These are phyloP conservation scores for Cruciata laevipes DNA, from an alignment of 257 asterid species.

Conservation along the genomic window DNA sequence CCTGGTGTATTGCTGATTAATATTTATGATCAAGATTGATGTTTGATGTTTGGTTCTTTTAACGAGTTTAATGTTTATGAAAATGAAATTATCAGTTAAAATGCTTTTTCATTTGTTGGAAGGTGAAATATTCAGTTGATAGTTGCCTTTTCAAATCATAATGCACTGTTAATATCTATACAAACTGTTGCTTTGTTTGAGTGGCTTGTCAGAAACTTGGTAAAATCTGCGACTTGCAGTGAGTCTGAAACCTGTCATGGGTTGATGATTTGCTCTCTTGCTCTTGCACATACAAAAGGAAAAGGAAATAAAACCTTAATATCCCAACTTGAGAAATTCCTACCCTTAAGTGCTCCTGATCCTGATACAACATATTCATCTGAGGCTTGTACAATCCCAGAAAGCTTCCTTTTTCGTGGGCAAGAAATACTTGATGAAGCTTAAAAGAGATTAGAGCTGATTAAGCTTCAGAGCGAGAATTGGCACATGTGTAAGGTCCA, in stretches of 20 bases:
- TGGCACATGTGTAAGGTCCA: too few species aligned
- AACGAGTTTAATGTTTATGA: too few species aligned
- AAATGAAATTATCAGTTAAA: too few species aligned
- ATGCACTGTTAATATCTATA: background rate
- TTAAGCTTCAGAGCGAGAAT: background rate
- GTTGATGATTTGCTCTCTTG: slow-evolving; percentile 35
- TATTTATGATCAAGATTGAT: background rate
- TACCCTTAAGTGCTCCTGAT: background rate
- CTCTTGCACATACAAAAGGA: slow-evolving; percentile 46
- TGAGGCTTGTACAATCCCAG: background rate
- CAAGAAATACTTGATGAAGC: background rate
- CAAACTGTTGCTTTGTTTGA: slow-evolving; percentile 16
- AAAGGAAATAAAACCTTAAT: slow-evolving; percentile 37
- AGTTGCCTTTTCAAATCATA: background rate
- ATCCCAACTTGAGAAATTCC: slow-evolving; percentile 17
- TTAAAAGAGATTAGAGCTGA: background rate
- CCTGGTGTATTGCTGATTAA: background rate
- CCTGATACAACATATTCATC: background rate
- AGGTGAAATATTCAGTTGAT: too few species aligned
- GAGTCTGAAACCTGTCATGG: slow-evolving; percentile 32
- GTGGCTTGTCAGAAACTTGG: slow-evolving; percentile 44
- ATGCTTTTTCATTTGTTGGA: too few species aligned
- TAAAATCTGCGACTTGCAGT: slow-evolving; percentile 18
- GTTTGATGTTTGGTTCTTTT: too few species aligned
- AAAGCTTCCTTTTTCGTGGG: background rate